Conservation (phyloP, 345 rosid genomes). For the Populus deltoides region DNA sequence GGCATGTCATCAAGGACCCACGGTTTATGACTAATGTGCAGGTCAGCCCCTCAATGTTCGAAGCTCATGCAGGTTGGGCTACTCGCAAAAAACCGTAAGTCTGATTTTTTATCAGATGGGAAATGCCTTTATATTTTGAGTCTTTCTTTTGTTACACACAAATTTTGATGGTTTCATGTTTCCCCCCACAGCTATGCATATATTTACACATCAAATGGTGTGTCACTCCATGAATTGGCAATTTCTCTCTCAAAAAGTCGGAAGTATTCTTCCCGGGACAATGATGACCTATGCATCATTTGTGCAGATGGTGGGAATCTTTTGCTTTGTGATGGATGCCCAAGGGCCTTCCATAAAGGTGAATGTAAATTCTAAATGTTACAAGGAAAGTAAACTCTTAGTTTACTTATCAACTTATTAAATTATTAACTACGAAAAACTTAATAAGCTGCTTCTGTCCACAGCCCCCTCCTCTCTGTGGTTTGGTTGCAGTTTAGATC, state of each 20-base stretch:
- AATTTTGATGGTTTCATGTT: background rate
- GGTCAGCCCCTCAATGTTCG: conserved; percentile 37
- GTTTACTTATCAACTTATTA: background rate
- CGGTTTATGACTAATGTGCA: conserved; percentile 3
- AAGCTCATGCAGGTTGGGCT: conserved; percentile 40
- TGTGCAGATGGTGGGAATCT: conserved; percentile 98
- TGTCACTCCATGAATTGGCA: conserved; percentile 96
- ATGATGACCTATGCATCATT: conserved; percentile 75
- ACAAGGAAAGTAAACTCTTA: background rate
- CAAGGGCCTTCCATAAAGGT: conserved; percentile 98
- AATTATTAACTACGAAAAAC: background rate
- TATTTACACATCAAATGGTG: conserved; percentile 95
- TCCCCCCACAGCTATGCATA: conserved; percentile 68
- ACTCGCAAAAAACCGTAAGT: conserved; percentile 32
- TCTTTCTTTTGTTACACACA: background rate
- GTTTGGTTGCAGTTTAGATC: background rate
- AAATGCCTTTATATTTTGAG: background rate
- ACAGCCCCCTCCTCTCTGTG: background rate
- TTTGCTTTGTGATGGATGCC: conserved; percentile 93
- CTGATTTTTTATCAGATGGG: background rate
- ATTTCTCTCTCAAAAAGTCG: conserved; percentile 79
- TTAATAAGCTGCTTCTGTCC: background rate
- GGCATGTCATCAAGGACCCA: background rate
- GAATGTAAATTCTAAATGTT: conserved; percentile 15
- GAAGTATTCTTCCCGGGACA: conserved; percentile 74